Base-by-base conservation (phyloP, 495 filamentous ascomycete genomes). In the Penicillium pulvis region DNA sequence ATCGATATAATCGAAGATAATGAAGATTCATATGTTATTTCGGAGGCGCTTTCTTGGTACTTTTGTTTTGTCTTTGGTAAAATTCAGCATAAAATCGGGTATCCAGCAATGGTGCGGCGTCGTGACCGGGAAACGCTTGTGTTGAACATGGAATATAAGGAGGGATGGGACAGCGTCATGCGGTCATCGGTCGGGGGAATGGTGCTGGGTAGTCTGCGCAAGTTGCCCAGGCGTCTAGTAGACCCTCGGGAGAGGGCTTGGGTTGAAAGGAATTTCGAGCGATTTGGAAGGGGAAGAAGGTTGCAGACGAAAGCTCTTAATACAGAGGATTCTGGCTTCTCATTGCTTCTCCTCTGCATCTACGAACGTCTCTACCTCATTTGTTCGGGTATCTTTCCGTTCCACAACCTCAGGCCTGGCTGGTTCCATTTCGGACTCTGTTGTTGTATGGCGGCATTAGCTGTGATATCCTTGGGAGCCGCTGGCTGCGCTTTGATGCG, bases 331-430 rank as follows among this genome's bases (percentile, higher is more conserved):
- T 46, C 45, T 35, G 36, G 17, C 14, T 39, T 62, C 31, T 52
- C 49, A 65, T 65, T 65, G 50, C 23, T 65, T 65, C 52, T 75
- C 71, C 61, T 82, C 71, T 1, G 84, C 85, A 69, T 87, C 85
- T 36, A 86, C 78, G 64, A 87, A 88, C 51, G 83, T 72, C 56
- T 88, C 81, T 49, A 81, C 60, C 31, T 76, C 74, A 2, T 68
- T 60, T 6, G 79, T 83, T 60, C 74, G 66, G 0, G 81, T 81
- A 58, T 86, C 82, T 45, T 68, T 71, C 30, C 81, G 73, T 56
- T 72, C 70, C 28, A 83, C 61, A n/a, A 65, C n/a, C 56, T 55
- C 43, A 55, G 42, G 2, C 57, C 53, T 50, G 45, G 52, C 26
- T 12, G 43, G 44, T 59, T 42, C 54, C 57, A 57, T 55, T 53